Conservation (phyloP, 768 basidiomycete genomes). For the Panaeolus cyanescens region DNA sequence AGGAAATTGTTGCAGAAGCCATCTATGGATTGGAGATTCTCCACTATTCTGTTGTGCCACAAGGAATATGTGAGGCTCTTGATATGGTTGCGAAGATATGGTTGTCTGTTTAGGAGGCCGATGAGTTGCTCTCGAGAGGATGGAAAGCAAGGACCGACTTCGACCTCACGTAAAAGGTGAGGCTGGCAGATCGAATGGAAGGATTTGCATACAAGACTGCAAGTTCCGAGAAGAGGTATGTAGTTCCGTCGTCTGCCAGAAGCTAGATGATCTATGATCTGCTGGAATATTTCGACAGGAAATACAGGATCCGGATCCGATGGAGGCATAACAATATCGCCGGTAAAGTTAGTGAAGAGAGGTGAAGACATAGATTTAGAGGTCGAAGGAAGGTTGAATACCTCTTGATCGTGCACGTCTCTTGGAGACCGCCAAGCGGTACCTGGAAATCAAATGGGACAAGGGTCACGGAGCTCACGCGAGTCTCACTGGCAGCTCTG, state of each 20-base stretch:
- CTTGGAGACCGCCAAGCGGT: too few relatives aligned
- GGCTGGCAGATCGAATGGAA: neutral
- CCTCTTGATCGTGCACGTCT: too few relatives aligned
- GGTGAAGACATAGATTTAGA: too few relatives aligned
- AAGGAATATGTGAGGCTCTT: neutral
- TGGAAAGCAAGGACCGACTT: neutral
- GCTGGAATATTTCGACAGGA: neutral
- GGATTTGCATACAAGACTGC: neutral
- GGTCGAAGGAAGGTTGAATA: too few relatives aligned
- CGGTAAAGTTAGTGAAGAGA: too few relatives aligned
- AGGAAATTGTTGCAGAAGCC: neutral
- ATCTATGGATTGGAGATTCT: neutral
- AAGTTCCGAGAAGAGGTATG: neutral
- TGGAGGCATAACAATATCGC: neutral
- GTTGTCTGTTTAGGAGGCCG: neutral
- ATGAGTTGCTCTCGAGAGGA: neutral
- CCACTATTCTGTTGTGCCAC: neutral
- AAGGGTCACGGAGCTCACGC: too few relatives aligned
- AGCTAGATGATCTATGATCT: neutral
- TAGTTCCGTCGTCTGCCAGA: neutral
- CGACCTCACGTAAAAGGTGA: neutral
- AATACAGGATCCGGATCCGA: too few relatives aligned
- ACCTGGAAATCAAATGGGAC: too few relatives aligned
- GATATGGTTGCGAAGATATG: neutral
- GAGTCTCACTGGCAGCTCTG: too few relatives aligned